A percentile compares a stretch with the other conserved stretches of the same genome.
These are phyloP conservation scores for Saccharomycopsis javanensis DNA, from an alignment of 805 yeast species.

Conservation along the genomic window DNA sequence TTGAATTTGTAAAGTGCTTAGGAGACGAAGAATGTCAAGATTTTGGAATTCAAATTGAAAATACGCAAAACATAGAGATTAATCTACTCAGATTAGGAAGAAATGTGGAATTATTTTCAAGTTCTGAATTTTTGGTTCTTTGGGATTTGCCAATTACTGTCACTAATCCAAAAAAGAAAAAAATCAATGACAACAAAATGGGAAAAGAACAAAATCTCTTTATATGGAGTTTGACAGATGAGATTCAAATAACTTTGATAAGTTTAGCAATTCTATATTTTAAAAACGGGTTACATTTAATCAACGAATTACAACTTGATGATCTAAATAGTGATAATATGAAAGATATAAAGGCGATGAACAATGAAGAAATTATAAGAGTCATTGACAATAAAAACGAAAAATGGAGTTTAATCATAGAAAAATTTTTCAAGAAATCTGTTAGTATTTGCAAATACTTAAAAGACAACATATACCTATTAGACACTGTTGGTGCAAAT, in stretches of 20 bases:
- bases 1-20: neutral
- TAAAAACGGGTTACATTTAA: conserved; percentile 5
- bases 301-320: conserved; percentile 5
- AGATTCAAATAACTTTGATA: conserved; percentile 6
- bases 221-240: conserved; percentile 11
- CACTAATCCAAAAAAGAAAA: neutral
- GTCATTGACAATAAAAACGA: neutral
- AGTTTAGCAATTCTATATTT: conserved; percentile 7
- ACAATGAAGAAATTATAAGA: neutral
- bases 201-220: neutral
- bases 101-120: neutral
- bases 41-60: neutral
- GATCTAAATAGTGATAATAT: neutral
- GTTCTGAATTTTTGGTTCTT: neutral
- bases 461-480: neutral
- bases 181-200: neutral
- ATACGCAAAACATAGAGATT: neutral
- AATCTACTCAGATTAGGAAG: neutral
- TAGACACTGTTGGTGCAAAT: neutral
- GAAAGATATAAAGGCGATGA: neutral
- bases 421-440: conserved; percentile 16
- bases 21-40: neutral
- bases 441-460: conserved; percentile 5
- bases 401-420: conserved; percentile 8
- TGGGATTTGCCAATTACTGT: conserved; percentile 14